phyloP scores from a whole-genome alignment of 257 asterid species.

The Dorcoceras hygrometricum region DNA sequence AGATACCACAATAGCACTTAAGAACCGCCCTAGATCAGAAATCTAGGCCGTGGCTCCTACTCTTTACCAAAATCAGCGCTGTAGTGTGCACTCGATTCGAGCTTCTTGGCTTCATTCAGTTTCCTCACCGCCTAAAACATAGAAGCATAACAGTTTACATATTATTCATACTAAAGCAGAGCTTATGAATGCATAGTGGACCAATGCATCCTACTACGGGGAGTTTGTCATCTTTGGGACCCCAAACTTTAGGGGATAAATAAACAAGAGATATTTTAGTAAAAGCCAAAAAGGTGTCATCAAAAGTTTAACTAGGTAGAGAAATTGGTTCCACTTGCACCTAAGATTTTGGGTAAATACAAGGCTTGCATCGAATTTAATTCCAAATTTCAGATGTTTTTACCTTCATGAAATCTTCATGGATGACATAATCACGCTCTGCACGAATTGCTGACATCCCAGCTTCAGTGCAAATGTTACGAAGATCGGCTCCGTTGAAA shows the following conservation, averaged over 20 bases:
- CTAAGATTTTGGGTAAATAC: background rate
- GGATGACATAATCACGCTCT: slow-evolving; percentile 39
- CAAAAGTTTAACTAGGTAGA: too few relatives aligned
- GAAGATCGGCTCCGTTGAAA: slow-evolving; percentile 41
- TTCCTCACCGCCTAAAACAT: slow-evolving; percentile 75
- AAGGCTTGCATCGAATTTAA: background rate
- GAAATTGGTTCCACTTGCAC: background rate
- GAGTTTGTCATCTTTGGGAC: background rate
- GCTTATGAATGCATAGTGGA: background rate
- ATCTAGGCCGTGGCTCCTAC: slow-evolving; percentile 19
- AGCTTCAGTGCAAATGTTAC: slow-evolving; percentile 41
- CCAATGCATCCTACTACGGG: background rate
- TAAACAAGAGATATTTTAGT: too few relatives aligned
- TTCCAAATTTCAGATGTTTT: background rate
- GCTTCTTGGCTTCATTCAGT: slow-evolving; percentile 92
- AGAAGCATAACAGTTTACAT: background rate
- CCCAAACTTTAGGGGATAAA: background rate
- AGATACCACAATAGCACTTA: background rate
- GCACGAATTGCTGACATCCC: slow-evolving; percentile 34
- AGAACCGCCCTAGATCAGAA: background rate
- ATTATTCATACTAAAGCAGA: background rate
- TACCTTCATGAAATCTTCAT: slow-evolving; percentile 42
- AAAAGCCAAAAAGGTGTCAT: too few relatives aligned
- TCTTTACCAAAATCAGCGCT: slow-evolving; percentile 88
- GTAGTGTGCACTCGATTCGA: slow-evolving; percentile 85